A percentile compares a stretch with the other conserved stretches of the same genome.
phyloP scores from a whole-genome alignment of 2,329 filamentous ascomycete species.

The Arachnomyces sp. region DNA sequence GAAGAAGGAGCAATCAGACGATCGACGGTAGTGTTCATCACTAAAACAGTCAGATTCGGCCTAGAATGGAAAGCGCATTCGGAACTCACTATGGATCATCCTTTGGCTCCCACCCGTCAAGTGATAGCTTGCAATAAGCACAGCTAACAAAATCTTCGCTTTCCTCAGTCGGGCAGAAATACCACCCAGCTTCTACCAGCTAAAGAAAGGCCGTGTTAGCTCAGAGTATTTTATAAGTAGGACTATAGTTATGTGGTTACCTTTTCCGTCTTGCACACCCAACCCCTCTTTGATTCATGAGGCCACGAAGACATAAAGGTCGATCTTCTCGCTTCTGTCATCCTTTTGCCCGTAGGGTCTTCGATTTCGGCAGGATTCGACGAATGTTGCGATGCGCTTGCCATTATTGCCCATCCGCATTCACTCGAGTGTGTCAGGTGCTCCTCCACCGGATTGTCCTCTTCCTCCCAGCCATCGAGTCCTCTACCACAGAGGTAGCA shows the following conservation, averaged over 20 bases:
- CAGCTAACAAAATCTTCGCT: slow-evolving; percentile 87
- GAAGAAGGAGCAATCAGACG: slow-evolving; percentile 77
- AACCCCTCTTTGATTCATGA: slow-evolving; percentile 77
- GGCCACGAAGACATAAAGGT: slow-evolving; percentile 87
- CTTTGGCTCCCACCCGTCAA: slow-evolving; percentile 90
- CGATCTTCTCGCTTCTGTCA: slow-evolving; percentile 67
- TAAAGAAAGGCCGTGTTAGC: slow-evolving; percentile 27
- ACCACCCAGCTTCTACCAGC: slow-evolving; percentile 90
- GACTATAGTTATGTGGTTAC: slow-evolving; percentile 36
- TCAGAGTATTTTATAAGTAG: slow-evolving; percentile 11
- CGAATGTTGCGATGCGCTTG: slow-evolving; percentile 45
- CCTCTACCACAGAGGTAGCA: slow-evolving; percentile 82
- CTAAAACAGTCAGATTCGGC: slow-evolving; percentile 36
- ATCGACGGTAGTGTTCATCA: slow-evolving; percentile 76
- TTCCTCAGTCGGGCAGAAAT: slow-evolving; percentile 75
- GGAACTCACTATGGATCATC: slow-evolving; percentile 72
- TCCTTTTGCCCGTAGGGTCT: slow-evolving; percentile 62
- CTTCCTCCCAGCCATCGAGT: slow-evolving; percentile 84
- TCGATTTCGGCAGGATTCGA: slow-evolving; percentile 47
- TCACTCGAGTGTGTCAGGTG: slow-evolving; percentile 73
- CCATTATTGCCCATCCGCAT: slow-evolving; percentile 80
- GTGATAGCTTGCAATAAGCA: slow-evolving; percentile 76
- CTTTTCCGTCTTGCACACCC: slow-evolving; percentile 85
- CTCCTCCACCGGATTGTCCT: slow-evolving; percentile 74
- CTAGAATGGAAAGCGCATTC: slow-evolving; percentile 15